A percentile compares a stretch with the other conserved stretches of the same genome.
These are phyloP conservation scores for Aquilaria malaccensis DNA, from an alignment of 345 rosid genomes.

Conservation along the genomic window DNA sequence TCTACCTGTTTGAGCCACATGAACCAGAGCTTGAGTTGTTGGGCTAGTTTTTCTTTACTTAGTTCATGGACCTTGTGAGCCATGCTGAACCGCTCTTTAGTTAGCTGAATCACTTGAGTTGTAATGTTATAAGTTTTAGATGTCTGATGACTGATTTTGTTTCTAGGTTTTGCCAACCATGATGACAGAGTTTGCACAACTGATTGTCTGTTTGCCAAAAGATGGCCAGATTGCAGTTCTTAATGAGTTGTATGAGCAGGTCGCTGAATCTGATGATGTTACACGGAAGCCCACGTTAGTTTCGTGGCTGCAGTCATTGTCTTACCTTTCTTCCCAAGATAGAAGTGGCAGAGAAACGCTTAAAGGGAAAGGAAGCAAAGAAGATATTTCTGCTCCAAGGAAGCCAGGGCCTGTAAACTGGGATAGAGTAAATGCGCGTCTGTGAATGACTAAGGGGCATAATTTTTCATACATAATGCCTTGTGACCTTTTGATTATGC, in stretches of 20 bases:
- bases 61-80: too few species aligned
- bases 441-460: slow-evolving; percentile 22
- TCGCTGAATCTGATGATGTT: slow-evolving; percentile 92
- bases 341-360: slow-evolving; percentile 13
- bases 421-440: slow-evolving; percentile 31
- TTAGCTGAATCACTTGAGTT: too few species aligned
- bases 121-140: too few species aligned
- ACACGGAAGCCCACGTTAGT: slow-evolving; percentile 80
- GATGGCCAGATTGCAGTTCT: slow-evolving; percentile 75
- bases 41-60: too few species aligned
- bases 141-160: slow-evolving; percentile 1
- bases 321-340: slow-evolving; percentile 53
- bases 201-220: slow-evolving; percentile 56
- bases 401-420: slow-evolving; percentile 11
- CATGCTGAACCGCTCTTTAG: too few species aligned
- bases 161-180: slow-evolving; percentile 66
- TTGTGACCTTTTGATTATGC: too few species aligned
- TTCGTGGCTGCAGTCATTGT: slow-evolving; percentile 85
- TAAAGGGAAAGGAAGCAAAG: slow-evolving; percentile 11
- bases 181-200: slow-evolving; percentile 75
- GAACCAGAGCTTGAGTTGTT: too few species aligned
- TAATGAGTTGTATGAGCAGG: slow-evolving; percentile 64
- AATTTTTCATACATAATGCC: too few species aligned
- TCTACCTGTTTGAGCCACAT: too few species aligned
- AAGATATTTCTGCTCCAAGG: slow-evolving; percentile 15